Percentiles rank a stretch among this genome's conserved stretches.
Evolutionary conservation across 2,329 filamentous ascomycete species (phyloP).

Genomic region (Aciculosporium take): DNA sequence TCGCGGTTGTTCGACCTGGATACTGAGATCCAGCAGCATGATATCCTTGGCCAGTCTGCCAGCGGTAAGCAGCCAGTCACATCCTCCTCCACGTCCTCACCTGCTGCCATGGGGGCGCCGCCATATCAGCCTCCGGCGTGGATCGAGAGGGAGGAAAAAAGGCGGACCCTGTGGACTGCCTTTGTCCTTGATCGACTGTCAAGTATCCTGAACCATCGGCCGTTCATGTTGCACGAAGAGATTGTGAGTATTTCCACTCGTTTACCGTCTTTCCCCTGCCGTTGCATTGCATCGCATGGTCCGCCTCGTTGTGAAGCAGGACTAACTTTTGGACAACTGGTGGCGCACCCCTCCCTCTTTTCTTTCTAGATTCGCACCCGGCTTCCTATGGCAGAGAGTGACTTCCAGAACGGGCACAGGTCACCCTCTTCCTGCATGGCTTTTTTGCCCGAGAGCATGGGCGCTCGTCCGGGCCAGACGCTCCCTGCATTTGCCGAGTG

Average conservation of each 20-base stretch:
- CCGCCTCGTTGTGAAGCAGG: no score
- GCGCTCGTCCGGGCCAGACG: background rate
- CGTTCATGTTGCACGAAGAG: background rate
- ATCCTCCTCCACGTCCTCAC: no score
- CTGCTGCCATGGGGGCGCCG: background rate
- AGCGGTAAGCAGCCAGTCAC: background rate
- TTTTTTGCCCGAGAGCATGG: background rate
- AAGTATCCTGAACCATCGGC: background rate
- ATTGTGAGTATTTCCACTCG: background rate
- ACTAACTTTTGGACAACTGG: no score
- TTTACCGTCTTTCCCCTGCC: no score
- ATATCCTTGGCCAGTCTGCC: background rate
- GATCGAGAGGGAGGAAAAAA: background rate
- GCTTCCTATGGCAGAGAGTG: background rate
- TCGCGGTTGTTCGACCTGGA: background rate
- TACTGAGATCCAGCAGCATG: background rate
- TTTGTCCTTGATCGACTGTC: background rate
- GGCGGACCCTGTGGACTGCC: background rate
- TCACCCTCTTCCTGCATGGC: background rate
- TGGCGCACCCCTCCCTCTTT: background rate
- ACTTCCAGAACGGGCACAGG: background rate
- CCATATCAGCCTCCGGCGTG: background rate
- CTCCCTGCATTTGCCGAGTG: background rate
- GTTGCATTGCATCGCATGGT: no score
- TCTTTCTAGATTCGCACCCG: background rate